Evolutionary conservation across 208 protist species (phyloP), one percentile per base, ranked within the genome.

Genomic region (Leishmania amazonensis): DNA sequence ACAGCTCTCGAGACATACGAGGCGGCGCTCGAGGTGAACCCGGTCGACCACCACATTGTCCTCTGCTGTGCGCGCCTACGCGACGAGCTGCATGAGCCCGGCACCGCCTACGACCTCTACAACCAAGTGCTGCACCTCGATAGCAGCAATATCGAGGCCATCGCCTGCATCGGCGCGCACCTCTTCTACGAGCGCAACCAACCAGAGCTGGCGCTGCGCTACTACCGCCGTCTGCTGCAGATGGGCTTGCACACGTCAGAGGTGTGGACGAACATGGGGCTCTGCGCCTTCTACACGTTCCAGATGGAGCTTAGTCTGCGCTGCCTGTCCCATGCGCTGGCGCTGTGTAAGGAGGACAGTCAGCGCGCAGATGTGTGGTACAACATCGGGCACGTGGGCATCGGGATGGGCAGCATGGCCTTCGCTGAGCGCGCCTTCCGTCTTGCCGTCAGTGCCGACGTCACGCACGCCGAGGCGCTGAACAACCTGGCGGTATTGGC

Each of bases 221-320:
- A 98, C 78, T 99, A 99, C 87, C 85, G 97, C 15, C 92, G 98
- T 2, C 85, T 99, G 31, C 85, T 99, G 45, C 96, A 99, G 88
- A 99, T 99, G 97, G 98, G 98, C 15, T 85, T 99, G 31, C 84
- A 95, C 78, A 97, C 80, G 40, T 81, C 94, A 15, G 98, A 99
- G 87, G 79, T 99, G 45, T 99, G 98, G 98, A 98, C 96, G 70
- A 99, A 99, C 85, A 83, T 99, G 57, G 98, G 94, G 51, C 89
- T 99, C 68, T 99, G 93, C 83, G 98, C 97, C 83, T 99, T 98
- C 85, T 97, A 97, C 90, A 89, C 95, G 31, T 96, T 90, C 15
- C 96, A 99, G 87, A 95, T 98, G 82, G 98, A 99, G 83, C 92
- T 99, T 68, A 91, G 95, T 24, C 91, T 99, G 13, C 92, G 87